A percentile compares a stretch with the other conserved stretches of the same genome.
These are phyloP conservation scores for Aspergillus diversus DNA, from an alignment of 495 filamentous ascomycete species.

Conservation along the genomic window DNA sequence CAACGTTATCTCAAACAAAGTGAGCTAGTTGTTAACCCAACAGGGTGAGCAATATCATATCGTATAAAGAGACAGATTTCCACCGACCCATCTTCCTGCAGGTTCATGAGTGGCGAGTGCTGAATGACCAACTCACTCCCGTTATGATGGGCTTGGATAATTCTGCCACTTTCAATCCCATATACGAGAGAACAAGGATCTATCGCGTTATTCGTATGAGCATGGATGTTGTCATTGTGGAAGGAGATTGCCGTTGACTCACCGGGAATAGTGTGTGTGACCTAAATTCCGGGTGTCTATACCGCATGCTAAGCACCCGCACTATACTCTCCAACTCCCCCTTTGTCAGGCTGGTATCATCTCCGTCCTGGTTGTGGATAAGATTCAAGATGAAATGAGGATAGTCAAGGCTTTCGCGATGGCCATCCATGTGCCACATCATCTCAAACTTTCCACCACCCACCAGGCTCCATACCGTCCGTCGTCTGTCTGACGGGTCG, in stretches of 20 bases:
- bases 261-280: background rate
- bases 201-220: background rate
- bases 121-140: constrained; percentile 4
- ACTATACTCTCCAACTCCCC: background rate
- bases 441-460: too few relatives aligned
- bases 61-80: background rate
- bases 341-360: background rate
- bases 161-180: constrained; percentile 6
- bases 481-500: background rate
- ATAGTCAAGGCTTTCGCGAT: background rate
- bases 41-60: background rate
- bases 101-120: background rate
- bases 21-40: too few relatives aligned
- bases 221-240: too few relatives aligned
- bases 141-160: constrained; percentile 15
- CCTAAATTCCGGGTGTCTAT: background rate
- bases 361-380: background rate
- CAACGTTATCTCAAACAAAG: too few relatives aligned
- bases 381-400: background rate
- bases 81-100: background rate
- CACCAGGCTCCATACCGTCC: background rate
- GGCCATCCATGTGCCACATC: background rate
- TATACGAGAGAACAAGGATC: constrained; percentile 8
- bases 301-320: background rate
- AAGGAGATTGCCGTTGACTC: too few relatives aligned